Evolutionary conservation across 371 early-diverging fungal genomes (phyloP).

Genomic region (Modicella reniformis): DNA sequence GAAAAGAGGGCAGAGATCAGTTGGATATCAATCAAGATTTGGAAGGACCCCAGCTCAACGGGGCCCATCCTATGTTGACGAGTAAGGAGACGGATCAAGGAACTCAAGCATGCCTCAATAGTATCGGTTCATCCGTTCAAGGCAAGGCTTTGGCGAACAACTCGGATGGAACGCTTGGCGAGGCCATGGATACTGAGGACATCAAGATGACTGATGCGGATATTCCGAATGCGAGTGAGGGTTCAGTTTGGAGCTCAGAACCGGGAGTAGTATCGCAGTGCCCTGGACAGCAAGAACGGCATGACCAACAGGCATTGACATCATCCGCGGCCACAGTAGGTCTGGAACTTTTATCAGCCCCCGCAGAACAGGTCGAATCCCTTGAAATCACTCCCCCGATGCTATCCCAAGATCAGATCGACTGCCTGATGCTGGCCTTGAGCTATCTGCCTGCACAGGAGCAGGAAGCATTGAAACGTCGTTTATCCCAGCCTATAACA

Average conservation of each 20-base stretch:
- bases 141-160: background rate
- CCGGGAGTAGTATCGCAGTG: too few relatives aligned
- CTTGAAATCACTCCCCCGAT: background rate
- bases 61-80: background rate
- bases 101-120: conserved; percentile 28
- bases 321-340: too few relatives aligned
- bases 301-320: too few relatives aligned
- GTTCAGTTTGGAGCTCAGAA: too few relatives aligned
- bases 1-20: too few relatives aligned
- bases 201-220: background rate
- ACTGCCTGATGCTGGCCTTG: conserved; percentile 30
- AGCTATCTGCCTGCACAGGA: conserved; percentile 40
- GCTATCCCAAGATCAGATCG: conserved; percentile 21
- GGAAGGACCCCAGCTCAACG: background rate
- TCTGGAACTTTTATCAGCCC: background rate
- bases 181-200: background rate
- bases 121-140: conserved; percentile 10
- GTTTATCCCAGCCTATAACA: background rate
- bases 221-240: too few relatives aligned
- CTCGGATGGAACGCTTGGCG: background rate
- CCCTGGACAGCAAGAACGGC: too few relatives aligned
- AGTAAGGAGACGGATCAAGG: conserved; percentile 17
- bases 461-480: conserved; percentile 21
- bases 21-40: background rate
- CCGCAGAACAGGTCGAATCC: background rate